Conservation (phyloP, 2,329 filamentous ascomycete species). For the Zopfia rhizophila region DNA sequence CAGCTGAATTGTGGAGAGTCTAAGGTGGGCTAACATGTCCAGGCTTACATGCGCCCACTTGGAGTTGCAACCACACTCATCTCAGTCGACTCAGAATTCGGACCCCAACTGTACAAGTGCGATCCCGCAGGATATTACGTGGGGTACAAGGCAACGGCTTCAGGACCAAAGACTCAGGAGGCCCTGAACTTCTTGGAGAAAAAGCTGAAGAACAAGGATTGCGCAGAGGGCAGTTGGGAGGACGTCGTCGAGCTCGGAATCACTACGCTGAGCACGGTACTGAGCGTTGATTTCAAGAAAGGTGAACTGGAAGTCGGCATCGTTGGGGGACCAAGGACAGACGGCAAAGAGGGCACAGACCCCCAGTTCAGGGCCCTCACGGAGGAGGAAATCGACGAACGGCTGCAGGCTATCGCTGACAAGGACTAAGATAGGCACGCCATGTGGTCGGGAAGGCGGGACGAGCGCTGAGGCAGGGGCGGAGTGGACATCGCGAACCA, state of each 20-base stretch:
- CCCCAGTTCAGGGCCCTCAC: conserved; percentile 86
- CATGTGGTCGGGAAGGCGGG: conserved; percentile 32
- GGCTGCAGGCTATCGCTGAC: conserved; percentile 97
- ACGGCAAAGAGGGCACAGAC: conserved; percentile 85
- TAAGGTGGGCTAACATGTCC: conserved; percentile 42
- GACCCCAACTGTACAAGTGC: conserved; percentile 97
- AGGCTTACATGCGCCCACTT: conserved; percentile 98
- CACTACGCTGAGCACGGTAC: conserved; percentile 90
- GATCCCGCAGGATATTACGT: conserved; percentile 98
- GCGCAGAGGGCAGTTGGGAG: conserved; percentile 91
- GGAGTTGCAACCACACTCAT: conserved; percentile 96
- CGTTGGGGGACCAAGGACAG: conserved; percentile 84
- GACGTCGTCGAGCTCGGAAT: conserved; percentile 98
- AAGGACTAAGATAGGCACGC: conserved; percentile 77
- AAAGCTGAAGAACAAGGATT: conserved; percentile 99
- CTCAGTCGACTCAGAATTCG: conserved; percentile 89
- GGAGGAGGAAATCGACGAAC: conserved; percentile 98
- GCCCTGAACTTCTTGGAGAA: conserved; percentile 98
- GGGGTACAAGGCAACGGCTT: conserved; percentile 97
- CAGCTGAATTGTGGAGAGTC: conserved; percentile 14
- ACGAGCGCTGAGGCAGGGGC: conserved; percentile 37
- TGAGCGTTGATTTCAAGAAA: conserved; percentile 99
- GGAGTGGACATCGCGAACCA: conserved; percentile 32
- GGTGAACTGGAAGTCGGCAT: conserved; percentile 98
- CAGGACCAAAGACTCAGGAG: conserved; percentile 98